phyloP scores from a whole-genome alignment of 306 rosid genomes.

The Cicer pinnatifidum region DNA sequence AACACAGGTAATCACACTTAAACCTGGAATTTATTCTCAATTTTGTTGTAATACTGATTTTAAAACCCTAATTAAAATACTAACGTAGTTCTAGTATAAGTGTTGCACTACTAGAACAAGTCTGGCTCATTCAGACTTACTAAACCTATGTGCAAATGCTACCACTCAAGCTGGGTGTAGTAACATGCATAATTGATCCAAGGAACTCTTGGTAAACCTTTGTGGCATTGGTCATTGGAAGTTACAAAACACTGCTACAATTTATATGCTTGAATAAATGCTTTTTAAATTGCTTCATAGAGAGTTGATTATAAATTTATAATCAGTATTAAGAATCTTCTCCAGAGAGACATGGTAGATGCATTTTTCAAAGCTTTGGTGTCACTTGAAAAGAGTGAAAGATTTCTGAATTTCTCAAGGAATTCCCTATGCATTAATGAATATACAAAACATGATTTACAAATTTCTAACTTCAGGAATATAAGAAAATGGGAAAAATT shows the following conservation, averaged over 20 bases:
- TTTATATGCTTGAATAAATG: conserved; percentile 2
- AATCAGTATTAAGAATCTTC: not conserved
- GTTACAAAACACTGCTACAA: not conserved
- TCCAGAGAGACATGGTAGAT: not conserved
- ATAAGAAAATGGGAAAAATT: not conserved
- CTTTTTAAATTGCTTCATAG: not conserved
- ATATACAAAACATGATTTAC: not conserved
- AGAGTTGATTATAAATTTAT: not conserved
- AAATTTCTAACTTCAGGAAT: not conserved
- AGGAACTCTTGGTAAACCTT: not conserved
- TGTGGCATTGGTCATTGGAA: not conserved
- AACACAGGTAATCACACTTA: conserved; percentile 66
- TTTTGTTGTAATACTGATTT: conserved; percentile 14
- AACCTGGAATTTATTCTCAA: conserved; percentile 30
- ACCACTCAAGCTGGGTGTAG: not conserved
- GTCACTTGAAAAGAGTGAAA: conserved; percentile 10
- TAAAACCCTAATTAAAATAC: conserved; percentile 3
- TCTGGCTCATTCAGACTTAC: conserved; percentile 14
- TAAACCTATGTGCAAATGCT: not conserved
- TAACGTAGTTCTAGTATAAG: conserved; percentile 7
- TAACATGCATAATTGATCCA: conserved; percentile 2
- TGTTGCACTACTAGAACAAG: not conserved
- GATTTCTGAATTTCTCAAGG: not conserved
- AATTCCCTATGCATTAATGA: not conserved
- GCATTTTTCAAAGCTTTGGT: not conserved